phyloP scores from a whole-genome alignment of 2,329 filamentous ascomycete genomes.

The Alternaria sp. region DNA sequence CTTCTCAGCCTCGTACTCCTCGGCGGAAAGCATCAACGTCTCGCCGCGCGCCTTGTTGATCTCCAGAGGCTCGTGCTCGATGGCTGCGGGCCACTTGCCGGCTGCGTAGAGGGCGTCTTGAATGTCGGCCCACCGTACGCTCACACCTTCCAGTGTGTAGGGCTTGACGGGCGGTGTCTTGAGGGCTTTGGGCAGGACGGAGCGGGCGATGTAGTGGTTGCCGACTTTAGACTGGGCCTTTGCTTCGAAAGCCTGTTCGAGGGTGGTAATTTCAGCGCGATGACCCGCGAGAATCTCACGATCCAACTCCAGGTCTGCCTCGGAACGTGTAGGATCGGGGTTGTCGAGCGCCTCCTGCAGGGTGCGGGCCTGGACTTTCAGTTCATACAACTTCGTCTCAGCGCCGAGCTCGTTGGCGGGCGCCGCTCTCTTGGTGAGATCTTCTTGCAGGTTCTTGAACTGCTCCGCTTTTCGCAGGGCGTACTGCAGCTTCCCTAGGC shows the following conservation, averaged over 20 bases:
- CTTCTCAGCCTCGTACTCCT: constrained; percentile 29
- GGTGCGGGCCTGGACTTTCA: constrained; percentile 16
- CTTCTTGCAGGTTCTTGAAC: constrained; percentile 26
- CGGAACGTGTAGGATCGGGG: constrained; percentile 19
- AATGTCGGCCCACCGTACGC: constrained; percentile 44
- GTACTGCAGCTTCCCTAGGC: constrained; percentile 30
- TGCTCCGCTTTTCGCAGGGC: constrained; percentile 33
- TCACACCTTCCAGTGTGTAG: constrained; percentile 35
- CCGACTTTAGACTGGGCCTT: constrained; percentile 16
- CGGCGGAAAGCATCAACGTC: constrained; percentile 21
- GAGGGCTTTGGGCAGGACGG: constrained; percentile 29
- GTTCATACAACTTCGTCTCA: constrained; percentile 22
- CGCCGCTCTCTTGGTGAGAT: constrained; percentile 18
- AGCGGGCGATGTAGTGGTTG: constrained; percentile 32
- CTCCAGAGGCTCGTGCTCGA: constrained; percentile 29
- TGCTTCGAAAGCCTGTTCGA: constrained; percentile 34
- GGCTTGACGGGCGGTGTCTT: constrained; percentile 25
- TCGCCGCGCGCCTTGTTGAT: constrained; percentile 19
- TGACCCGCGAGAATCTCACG: constrained; percentile 15
- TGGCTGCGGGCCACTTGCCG: constrained; percentile 27
- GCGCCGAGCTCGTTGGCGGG: constrained; percentile 31
- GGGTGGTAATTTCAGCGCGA: constrained; percentile 19
- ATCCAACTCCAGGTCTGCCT: constrained; percentile 17
- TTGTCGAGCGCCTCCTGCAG: constrained; percentile 22
- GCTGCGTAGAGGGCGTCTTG: constrained; percentile 39